Conservation (phyloP, 257 asterid species). For the Solanum okadae region DNA sequence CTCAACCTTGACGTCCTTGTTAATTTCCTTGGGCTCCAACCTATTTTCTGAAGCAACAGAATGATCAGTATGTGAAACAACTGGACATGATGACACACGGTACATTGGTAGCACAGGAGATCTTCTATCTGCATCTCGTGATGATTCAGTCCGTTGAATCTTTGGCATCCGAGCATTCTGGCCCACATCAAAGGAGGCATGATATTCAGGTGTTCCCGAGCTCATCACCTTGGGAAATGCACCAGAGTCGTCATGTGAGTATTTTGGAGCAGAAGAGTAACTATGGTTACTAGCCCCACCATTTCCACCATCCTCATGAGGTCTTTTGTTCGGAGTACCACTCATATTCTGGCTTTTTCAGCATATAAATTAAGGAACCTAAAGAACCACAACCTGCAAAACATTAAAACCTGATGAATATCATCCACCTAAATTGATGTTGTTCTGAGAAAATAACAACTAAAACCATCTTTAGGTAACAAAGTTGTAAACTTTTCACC, state of each 20-base stretch:
- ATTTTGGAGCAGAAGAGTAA: constrained; percentile 52
- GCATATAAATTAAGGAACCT: background rate
- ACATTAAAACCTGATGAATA: background rate
- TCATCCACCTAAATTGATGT: background rate
- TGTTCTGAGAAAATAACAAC: background rate
- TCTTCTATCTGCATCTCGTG: constrained; percentile 66
- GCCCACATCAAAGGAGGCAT: constrained; percentile 51
- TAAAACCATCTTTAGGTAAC: background rate
- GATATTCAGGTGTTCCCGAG: constrained; percentile 48
- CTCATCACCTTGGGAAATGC: constrained; percentile 40
- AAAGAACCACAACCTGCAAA: background rate
- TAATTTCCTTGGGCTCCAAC: constrained; percentile 53
- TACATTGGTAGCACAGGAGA: constrained; percentile 55
- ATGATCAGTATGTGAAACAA: constrained; percentile 51
- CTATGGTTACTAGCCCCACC: constrained; percentile 35
- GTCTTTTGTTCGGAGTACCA: constrained; percentile 62
- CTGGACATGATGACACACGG: constrained; percentile 45
- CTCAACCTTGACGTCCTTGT: constrained; percentile 53
- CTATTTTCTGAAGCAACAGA: constrained; percentile 45
- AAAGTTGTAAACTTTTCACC: background rate
- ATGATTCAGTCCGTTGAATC: constrained; percentile 56
- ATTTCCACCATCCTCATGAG: constrained; percentile 62
- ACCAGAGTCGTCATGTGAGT: constrained; percentile 59
- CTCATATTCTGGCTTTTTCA: constrained; percentile 41
- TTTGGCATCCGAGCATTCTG: constrained; percentile 60